Conservation (phyloP, 805 yeast genomes). For the Schwanniomyces occidentalis region DNA sequence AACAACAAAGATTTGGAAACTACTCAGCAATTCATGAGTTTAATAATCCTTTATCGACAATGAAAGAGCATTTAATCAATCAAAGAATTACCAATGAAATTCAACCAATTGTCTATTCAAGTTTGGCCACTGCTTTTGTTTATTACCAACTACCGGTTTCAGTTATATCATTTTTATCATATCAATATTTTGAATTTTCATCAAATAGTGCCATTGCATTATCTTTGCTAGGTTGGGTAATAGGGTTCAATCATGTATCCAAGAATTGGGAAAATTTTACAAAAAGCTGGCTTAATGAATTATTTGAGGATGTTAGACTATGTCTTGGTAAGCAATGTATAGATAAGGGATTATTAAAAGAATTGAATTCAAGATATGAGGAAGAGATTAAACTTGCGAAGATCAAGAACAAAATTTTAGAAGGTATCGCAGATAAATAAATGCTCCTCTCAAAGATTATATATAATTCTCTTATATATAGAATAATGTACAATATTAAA, state of each 20-base stretch:
- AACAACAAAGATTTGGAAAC: constrained; percentile 23
- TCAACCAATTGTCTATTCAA: constrained; percentile 37
- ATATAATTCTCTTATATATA: too few relatives aligned
- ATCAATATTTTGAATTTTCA: constrained; percentile 33
- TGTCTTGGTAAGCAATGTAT: constrained; percentile 35
- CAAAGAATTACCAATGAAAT: constrained; percentile 29
- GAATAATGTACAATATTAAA: constrained; percentile 3
- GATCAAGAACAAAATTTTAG: constrained; percentile 13
- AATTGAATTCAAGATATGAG: constrained; percentile 26
- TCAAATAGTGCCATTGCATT: constrained; percentile 34
- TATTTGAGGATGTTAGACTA: constrained; percentile 38
- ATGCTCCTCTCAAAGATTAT: too few relatives aligned
- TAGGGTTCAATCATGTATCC: constrained; percentile 44
- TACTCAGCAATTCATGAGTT: constrained; percentile 11
- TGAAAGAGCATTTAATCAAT: constrained; percentile 33
- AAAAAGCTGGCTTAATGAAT: constrained; percentile 24
- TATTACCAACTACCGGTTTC: constrained; percentile 41
- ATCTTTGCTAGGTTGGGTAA: constrained; percentile 36
- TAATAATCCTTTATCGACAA: constrained; percentile 28
- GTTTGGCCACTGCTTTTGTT: constrained; percentile 28
- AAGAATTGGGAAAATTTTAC: constrained; percentile 34
- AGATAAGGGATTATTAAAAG: constrained; percentile 37
- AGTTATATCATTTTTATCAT: constrained; percentile 28
- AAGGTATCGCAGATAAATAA: constrained; percentile 12
- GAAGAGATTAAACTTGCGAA: constrained; percentile 16